phyloP scores from a whole-genome alignment of 176 grass and related monocot species.

The Leersia perrieri region DNA sequence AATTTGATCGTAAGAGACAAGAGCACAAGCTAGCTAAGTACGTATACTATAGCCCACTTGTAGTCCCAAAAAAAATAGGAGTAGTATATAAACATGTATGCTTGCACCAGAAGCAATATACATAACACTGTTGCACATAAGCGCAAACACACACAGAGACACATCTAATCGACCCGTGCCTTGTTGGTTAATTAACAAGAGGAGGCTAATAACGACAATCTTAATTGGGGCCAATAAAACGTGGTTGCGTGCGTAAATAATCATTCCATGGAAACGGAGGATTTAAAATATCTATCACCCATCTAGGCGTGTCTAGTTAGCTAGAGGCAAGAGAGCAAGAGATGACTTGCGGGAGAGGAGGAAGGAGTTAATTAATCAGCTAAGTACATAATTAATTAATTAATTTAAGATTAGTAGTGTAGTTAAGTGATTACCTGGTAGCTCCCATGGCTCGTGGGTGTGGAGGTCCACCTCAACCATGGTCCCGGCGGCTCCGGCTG shows the following conservation, averaged over 20 bases:
- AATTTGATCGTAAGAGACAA: not conserved
- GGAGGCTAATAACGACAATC: conserved; percentile 12
- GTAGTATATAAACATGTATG: not conserved
- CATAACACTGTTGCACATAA: not conserved
- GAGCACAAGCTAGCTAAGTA: not conserved
- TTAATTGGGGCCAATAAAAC: not conserved
- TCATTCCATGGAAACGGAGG: conserved; percentile 6
- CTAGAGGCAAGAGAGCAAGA: not conserved
- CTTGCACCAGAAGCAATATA: not conserved
- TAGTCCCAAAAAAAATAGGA: not conserved
- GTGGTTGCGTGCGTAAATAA: conserved; percentile 29
- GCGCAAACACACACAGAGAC: not conserved
- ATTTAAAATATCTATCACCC: too few relatives aligned
- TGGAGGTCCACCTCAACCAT: conserved; percentile 80
- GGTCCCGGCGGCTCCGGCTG: conserved; percentile 1
- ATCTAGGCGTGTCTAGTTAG: not conserved
- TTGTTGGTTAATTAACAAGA: not conserved
- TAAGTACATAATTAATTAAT: conserved; percentile 1
- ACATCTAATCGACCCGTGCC: not conserved
- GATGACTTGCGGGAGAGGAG: conserved; percentile 30
- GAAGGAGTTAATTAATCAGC: not conserved
- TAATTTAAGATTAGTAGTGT: not conserved
- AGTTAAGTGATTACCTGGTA: conserved; percentile 45
- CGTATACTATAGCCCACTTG: not conserved
- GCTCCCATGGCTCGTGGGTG: conserved; percentile 72